These are phyloP conservation scores for Populus pruinosa DNA, from an alignment of 345 rosid genomes.

Conservation along the genomic window DNA sequence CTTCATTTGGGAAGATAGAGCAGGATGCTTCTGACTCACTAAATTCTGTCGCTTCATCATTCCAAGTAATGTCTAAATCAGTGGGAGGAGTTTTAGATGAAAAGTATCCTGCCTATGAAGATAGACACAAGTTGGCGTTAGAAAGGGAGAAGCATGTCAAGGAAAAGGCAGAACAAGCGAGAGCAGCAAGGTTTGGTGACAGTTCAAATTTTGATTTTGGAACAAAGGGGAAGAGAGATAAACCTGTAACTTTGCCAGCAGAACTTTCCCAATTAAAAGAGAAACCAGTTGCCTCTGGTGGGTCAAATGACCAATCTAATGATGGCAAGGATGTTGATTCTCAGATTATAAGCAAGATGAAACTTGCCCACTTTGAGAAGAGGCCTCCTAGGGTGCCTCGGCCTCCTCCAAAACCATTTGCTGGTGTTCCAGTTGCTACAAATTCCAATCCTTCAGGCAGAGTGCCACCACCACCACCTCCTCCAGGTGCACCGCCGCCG, in stretches of 20 bases:
- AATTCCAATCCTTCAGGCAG: slow-evolving; percentile 30
- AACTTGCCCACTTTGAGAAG: slow-evolving; percentile 71
- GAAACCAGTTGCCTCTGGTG: slow-evolving; percentile 38
- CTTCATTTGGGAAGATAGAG: slow-evolving; percentile 70
- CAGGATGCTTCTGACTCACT: slow-evolving; percentile 53
- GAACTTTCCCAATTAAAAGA: slow-evolving; percentile 78
- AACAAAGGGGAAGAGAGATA: slow-evolving; percentile 27
- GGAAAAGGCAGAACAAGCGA: slow-evolving; percentile 75
- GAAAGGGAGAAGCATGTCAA: slow-evolving; percentile 88
- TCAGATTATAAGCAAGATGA: slow-evolving; percentile 57
- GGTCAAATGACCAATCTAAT: slow-evolving; percentile 47
- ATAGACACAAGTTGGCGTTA: slow-evolving; percentile 81
- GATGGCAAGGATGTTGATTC: slow-evolving; percentile 53
- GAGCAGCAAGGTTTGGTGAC: slow-evolving; percentile 62
- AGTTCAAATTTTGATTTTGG: slow-evolving; percentile 29
- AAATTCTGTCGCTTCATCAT: slow-evolving; percentile 67
- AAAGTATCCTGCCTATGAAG: slow-evolving; percentile 90
- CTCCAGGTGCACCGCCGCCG: slow-evolving; percentile 39
- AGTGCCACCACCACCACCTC: slow-evolving; percentile 56
- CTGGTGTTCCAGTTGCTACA: slow-evolving; percentile 33
- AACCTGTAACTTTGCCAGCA: slow-evolving; percentile 48
- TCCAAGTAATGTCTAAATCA: slow-evolving; percentile 88
- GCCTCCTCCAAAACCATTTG: slow-evolving; percentile 77
- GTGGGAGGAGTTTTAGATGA: slow-evolving; percentile 70
- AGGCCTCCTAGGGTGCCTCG: slow-evolving; percentile 80